Conservation (phyloP, 2,329 filamentous ascomycete species). For the Podosphaera aphanis region DNA sequence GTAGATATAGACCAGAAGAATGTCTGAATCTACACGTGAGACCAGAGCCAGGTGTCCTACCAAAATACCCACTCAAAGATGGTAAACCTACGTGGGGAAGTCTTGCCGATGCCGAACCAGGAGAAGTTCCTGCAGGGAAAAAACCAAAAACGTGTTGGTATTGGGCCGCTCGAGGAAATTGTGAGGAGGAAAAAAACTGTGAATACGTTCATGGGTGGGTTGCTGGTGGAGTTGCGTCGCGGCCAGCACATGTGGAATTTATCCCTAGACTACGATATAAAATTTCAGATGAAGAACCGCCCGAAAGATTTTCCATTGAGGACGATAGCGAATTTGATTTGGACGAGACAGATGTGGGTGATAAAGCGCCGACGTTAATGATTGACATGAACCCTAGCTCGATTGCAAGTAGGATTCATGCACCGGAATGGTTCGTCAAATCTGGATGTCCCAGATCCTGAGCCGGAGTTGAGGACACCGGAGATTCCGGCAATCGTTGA, state of each 20-base stretch:
- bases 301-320: neutral
- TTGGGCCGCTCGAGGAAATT: slow-evolving; percentile 1
- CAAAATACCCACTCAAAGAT: slow-evolving; percentile 2
- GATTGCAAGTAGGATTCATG: neutral
- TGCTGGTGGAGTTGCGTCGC: neutral
- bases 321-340: neutral
- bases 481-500: no score
- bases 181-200: neutral
- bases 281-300: neutral
- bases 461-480: no score
- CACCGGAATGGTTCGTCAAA: neutral
- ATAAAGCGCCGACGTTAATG: neutral
- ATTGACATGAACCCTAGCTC: neutral
- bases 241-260: neutral
- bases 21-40: slow-evolving; percentile 1
- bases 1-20: slow-evolving; percentile 1
- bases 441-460: no score
- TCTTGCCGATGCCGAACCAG: slow-evolving; percentile 1
- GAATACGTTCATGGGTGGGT: slow-evolving; percentile 1
- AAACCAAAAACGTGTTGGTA: slow-evolving; percentile 1
- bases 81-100: slow-evolving; percentile 1
- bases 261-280: neutral
- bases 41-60: neutral
- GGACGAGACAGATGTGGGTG: neutral
- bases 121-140: slow-evolving; percentile 1